phyloP scores from a whole-genome alignment of 148 eudicot genomes.

The Camellia granthamiana region DNA sequence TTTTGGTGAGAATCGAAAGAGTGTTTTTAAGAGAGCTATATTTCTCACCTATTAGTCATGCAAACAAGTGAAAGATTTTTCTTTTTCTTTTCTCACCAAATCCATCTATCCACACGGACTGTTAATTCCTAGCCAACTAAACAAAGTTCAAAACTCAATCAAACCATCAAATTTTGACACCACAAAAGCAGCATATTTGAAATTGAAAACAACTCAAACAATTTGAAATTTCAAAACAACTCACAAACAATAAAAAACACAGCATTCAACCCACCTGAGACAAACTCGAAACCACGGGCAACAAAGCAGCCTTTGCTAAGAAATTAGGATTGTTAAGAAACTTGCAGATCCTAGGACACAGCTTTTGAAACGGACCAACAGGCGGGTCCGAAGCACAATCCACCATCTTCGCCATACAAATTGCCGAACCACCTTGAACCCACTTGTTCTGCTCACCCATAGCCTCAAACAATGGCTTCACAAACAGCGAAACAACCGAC shows the following conservation, averaged over 20 bases:
- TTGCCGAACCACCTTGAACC: constrained; percentile 77
- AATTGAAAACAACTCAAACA: no score
- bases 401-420: constrained; percentile 84
- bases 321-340: constrained; percentile 71
- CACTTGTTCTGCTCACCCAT: constrained; percentile 82
- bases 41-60: no score
- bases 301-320: constrained; percentile 77
- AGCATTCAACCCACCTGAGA: constrained; percentile 61
- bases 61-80: no score
- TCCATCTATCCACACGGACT: no score
- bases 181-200: background rate
- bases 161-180: background rate
- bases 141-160: constrained; percentile 3
- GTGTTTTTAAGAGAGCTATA: no score
- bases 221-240: background rate
- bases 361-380: constrained; percentile 62
- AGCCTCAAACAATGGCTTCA: constrained; percentile 89
- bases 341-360: constrained; percentile 89
- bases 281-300: constrained; percentile 76
- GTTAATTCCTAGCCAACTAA: background rate
- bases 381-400: constrained; percentile 66
- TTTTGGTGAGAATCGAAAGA: no score
- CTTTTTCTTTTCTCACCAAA: background rate
- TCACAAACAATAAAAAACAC: background rate
- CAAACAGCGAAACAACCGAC: constrained; percentile 64